Base-by-base conservation (phyloP, 768 basidiomycete genomes). In the Brasilioporus rufonigricans region DNA sequence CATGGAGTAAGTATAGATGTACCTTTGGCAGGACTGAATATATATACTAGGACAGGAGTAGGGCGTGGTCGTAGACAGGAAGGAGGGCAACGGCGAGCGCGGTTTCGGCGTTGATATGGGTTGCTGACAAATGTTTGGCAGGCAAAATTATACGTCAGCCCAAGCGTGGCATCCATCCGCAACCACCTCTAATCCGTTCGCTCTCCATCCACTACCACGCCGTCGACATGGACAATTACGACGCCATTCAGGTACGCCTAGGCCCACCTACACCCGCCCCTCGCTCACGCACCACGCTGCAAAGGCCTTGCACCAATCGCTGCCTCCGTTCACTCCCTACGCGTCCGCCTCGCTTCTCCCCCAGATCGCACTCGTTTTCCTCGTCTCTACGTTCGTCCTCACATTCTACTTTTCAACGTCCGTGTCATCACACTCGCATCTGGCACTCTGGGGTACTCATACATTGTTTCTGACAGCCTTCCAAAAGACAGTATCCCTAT, bases 401-500 rank as follows among this genome's bases (percentile, higher is more conserved):
- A 81, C 88, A 0, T 96, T 96, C 77, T 93, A 94, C 76, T 92
- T 91, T 72, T 87, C 93, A 57, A 96, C 85, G 86, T 90, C 67
- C 57, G 85, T 79, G 6, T 57, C 6, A 32, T 33, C 51, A 23
- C 27, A 48, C 43, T 13, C 52, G 21, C 19, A 48, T 32, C 64
- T 26, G 19, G 24, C 21, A 11, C 24, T 18, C 32, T 26, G n/a
- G 7, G 39, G 38, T 48, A 51, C 53, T 56, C 55, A 61, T 53
- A 31, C 26, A 41, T n/a, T 50, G 44, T 21, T 51, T 33, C 44
- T 41, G 53, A 59, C 73, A 95, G 93, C 48, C 81, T 96, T 33
- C 87, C 90, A 59, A 92, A 87, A 77, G 77, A 80, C 64, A 79
- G 78, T 10, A 74, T 90, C 27, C 82, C 83, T 11, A 57, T 83